A percentile compares a stretch with the other conserved stretches of the same genome.
These are phyloP conservation scores for Avena eriantha DNA, from an alignment of 176 grass and related monocot species.

Conservation along the genomic window DNA sequence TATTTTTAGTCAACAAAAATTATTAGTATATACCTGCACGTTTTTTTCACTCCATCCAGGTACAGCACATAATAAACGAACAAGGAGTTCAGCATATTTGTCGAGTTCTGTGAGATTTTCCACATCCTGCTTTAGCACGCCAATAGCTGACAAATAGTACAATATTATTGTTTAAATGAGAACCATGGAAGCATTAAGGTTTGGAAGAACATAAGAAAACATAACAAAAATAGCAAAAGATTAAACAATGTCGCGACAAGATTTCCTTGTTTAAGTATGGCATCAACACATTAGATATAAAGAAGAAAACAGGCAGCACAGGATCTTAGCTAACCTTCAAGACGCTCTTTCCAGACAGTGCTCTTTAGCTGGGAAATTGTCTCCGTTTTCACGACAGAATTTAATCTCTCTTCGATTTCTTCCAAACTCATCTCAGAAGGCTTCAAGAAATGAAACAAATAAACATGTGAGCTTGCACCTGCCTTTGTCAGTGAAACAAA, in stretches of 20 bases:
- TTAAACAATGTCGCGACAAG: neutral
- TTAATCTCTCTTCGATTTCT: constrained; percentile 91
- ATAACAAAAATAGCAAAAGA: neutral
- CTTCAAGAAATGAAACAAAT: constrained; percentile 63
- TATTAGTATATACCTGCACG: constrained; percentile 72
- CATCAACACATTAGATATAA: constrained; percentile 5
- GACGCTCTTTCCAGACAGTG: constrained; percentile 92
- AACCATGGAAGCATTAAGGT: neutral
- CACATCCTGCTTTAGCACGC: constrained; percentile 81
- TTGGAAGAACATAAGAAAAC: constrained; percentile 5
- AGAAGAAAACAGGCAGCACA: constrained; percentile 16
- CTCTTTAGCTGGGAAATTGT: constrained; percentile 90
- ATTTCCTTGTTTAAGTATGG: constrained; percentile 7
- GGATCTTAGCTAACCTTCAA: constrained; percentile 71
- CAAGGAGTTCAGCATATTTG: constrained; percentile 78
- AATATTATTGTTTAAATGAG: constrained; percentile 29
- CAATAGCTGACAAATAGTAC: constrained; percentile 68
- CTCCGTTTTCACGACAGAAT: constrained; percentile 75
- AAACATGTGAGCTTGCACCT: constrained; percentile 23
- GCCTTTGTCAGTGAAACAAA: neutral
- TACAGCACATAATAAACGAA: constrained; percentile 92
- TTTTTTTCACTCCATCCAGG: constrained; percentile 99
- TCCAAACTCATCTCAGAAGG: constrained; percentile 96
- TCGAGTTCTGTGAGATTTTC: constrained; percentile 82
- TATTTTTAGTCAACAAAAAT: constrained; percentile 20